Base-by-base conservation (phyloP, 1,284 basidiomycete species). In the Tremellales sp. region DNA sequence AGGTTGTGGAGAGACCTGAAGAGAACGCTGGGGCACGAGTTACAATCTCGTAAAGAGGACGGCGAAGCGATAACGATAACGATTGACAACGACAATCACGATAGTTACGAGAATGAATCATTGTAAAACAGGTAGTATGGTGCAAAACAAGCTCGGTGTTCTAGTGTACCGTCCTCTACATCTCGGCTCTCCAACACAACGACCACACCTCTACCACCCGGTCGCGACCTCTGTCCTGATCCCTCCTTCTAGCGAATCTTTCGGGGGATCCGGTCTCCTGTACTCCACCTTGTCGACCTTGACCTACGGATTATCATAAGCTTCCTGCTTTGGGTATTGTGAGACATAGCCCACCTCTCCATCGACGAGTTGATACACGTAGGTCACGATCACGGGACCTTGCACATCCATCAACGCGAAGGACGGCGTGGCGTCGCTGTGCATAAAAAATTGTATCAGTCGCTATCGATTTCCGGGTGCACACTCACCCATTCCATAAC, bases 321-420 rank as follows among this genome's bases (percentile, higher is more conserved):
- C n/a, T n/a, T n/a, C n/a, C n/a, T n/a, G n/a, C n/a, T n/a, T n/a
- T n/a, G 21, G 32, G 37, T 40, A 18, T 10, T 40, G 5, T 39
- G 34, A 31, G 29, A 31, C 16, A 10, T 7, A 13, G 59, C 70
- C 78, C 5, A 91, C 91, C 72, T 95, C 92, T 36, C 89, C 89
- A 27, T 94, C 87, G 34, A 94, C 84, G 18, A 94, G 80, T 66
- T 93, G 89, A 69, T 97, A 97, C 2, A 97, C 90, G 65, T 95
- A 95, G 7, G 91, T 95, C 27, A 94, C 90, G 25, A 97, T 86
- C 3, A 93, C 88, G 2, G 88, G 82, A 3, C 92, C 92, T 73
- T 95, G 92, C 39, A 97, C 85, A 63, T 95, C 92, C 83, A 97
- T 87, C 28, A 95, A 75, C 0, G 92, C 91, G 65, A 97, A 95